Conservation (phyloP, 202 grass and related monocot species). For the Saccharum hybrid region DNA sequence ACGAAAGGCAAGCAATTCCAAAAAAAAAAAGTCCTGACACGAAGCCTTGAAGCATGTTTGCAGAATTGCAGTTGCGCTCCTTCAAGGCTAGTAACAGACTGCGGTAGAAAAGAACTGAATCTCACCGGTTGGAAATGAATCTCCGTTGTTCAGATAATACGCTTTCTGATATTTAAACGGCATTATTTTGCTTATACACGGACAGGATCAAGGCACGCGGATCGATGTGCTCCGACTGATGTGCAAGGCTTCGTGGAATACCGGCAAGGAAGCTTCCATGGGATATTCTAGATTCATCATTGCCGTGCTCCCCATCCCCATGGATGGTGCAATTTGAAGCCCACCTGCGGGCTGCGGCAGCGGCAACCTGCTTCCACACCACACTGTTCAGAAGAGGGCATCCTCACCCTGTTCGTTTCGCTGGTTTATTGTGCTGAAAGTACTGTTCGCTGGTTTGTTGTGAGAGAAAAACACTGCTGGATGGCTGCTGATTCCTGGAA, state of each 20-base stretch:
- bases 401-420: background rate
- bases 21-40: no score
- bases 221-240: constrained; percentile 11
- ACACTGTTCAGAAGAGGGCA: background rate
- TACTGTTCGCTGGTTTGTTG: no score
- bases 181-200: background rate
- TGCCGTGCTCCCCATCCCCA: background rate
- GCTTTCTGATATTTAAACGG: background rate
- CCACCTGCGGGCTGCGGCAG: background rate
- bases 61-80: no score
- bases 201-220: background rate
- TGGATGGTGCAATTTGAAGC: constrained; percentile 23
- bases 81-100: background rate
- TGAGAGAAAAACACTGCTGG: no score
- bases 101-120: background rate
- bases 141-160: background rate
- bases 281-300: constrained; percentile 37
- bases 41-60: no score
- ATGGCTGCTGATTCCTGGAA: background rate
- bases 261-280: constrained; percentile 39
- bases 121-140: background rate
- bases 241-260: background rate
- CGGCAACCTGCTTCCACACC: background rate
- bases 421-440: no score
- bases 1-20: no score